Base-by-base conservation (phyloP, 768 basidiomycete species). In the Phanerodontia chrysosporium region DNA sequence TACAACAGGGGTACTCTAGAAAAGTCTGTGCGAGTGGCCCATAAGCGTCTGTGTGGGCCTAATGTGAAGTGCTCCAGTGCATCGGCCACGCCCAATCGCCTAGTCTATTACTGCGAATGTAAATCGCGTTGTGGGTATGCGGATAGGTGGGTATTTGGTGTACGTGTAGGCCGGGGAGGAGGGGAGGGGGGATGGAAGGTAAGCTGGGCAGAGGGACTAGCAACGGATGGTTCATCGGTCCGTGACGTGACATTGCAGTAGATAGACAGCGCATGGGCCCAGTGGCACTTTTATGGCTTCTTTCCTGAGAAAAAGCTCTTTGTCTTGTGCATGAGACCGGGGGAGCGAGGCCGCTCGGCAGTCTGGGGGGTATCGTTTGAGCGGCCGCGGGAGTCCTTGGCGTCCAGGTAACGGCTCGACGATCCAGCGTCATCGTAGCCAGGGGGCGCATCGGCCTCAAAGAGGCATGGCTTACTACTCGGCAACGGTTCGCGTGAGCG, bases 391-490 rank as follows among this genome's bases (percentile, higher is more conserved):
- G 39, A 5, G 14, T 35, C 32, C 39, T 42, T 42, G 8, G 18
- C 39, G 39, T 42, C 39, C 10, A 42, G 39, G 39, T 42, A 35
- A 7, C 14, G 32, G 32, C 32, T 35, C 8, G 8, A 7, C 32
- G 32, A 35, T 14, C 32, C 32, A 14, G 14, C 8, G 29, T 46
- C 51, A 14, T 30, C 27, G 55, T 64, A 64, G 9, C 54, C 49
- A 2, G 67, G 67, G 6, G 57, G 64, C 7, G 44, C 28, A n/a
- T 64, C 56, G 5, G 10, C 27, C 46, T 16, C 35, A 25, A n/a
- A 21, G 10, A 42, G 16, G 39, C 6, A 18, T 18, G 39, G 39
- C 39, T 42, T 28, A 29, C 18, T 8, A 48, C n/a, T 21, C 53
- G 55, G 54, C 44, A 39, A 53, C 35, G 53, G 56, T 49, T 48